Base-by-base conservation (phyloP, 805 yeast species). In the Clavispora santaluciae region DNA sequence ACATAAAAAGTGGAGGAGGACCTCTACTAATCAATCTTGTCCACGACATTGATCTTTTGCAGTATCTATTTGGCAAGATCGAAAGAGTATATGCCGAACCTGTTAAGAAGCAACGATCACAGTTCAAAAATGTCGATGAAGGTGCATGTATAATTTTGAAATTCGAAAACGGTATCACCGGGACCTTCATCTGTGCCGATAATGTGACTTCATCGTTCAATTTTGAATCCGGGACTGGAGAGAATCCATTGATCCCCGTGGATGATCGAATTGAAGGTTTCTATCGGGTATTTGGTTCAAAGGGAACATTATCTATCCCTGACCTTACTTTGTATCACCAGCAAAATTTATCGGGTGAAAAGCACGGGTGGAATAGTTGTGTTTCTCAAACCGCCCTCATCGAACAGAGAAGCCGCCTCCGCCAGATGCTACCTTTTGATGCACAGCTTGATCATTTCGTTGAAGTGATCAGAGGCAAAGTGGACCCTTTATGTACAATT, bases 171-270 rank as follows among this genome's bases (percentile, higher is more conserved):
- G 71, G 71, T 2, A 50, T 59, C 18, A 50, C 60, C 15, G 71
- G 71, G 6, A 64, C 67, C 4, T 66, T 66, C 43, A 53, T 66
- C 15, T 64, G 69, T 42, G 54, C 66, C 23, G 71, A 66, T 43
- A 64, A 63, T 48, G 66, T 63, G 24, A 53, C 59, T 1, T 63
- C 69, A 2, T 69, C 71, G 2, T 63, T 61, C 43, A 63, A 61
- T 50, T 66, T 66, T 42, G 70, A 66, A 40, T 48, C 57, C 13
- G 66, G 67, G 7, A 66, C 71, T 2, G 71, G 71, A 6, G 71
- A 66, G 43, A 66, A 66, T 49, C 71, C 71, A 12, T 55, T 53
- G 12, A 53, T 66, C 15, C 70, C 71, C 1, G 48, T 48, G 22
- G 53, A 59, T 42, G 56, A 57, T 10, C 55, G 46, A 11, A 48